phyloP scores from a whole-genome alignment of 441 rosid genomes.

The Populus hybrid region DNA sequence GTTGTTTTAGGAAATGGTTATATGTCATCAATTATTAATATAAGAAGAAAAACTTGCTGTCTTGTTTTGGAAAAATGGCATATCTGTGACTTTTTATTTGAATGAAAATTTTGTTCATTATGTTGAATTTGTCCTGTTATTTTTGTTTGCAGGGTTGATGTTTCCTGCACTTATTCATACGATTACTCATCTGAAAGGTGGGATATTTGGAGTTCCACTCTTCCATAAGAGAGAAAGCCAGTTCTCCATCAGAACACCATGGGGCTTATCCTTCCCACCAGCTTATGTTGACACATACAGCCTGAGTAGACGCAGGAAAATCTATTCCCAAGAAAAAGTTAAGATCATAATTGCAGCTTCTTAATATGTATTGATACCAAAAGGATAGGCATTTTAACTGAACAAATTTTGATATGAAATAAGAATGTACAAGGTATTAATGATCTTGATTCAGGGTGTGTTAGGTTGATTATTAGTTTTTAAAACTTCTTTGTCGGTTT shows the following conservation, averaged over 20 bases:
- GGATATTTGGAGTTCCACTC: constrained; percentile 31
- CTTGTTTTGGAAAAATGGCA: neutral
- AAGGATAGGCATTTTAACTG: neutral
- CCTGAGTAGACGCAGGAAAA: constrained; percentile 19
- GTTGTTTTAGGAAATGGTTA: neutral
- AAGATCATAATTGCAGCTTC: constrained; percentile 1
- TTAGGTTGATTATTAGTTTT: constrained; percentile 4
- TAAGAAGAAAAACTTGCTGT: neutral
- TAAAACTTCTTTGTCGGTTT: constrained; percentile 11
- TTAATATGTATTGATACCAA: neutral
- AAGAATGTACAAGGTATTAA: neutral
- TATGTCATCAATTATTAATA: neutral
- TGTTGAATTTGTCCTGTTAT: neutral
- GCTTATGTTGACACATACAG: constrained; percentile 10
- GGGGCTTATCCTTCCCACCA: constrained; percentile 26
- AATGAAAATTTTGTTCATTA: neutral
- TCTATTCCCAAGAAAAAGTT: constrained; percentile 15
- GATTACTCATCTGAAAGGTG: constrained; percentile 29
- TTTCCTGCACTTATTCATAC: constrained; percentile 32
- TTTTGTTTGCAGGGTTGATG: constrained; percentile 33
- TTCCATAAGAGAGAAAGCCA: constrained; percentile 24
- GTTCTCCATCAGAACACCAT: constrained; percentile 14
- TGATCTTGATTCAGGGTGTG: constrained; percentile 7
- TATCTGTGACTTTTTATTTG: neutral
- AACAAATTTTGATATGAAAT: neutral